A percentile compares a stretch with the other conserved stretches of the same genome.
Evolutionary conservation across 768 basidiomycete genomes (phyloP).

Genomic region (Leccinum sublutescens): DNA sequence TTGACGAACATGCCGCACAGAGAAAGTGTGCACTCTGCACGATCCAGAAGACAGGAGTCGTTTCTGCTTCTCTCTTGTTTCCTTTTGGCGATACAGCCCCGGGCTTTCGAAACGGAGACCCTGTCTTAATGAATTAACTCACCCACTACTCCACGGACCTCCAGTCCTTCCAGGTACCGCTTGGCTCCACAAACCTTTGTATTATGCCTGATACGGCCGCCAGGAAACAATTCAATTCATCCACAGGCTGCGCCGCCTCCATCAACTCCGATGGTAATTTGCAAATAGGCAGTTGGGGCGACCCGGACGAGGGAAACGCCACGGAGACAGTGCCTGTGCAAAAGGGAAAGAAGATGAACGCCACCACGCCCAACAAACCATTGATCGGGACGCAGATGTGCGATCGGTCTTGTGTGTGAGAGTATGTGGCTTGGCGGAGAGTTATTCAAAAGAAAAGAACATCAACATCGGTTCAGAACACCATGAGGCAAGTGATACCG

Average conservation of each 20-base stretch:
- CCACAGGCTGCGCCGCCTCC: conserved; percentile 19
- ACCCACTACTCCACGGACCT: conserved; percentile 22
- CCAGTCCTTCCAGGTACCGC: conserved; percentile 2
- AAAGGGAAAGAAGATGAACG: background rate
- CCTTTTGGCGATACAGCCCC: conserved; percentile 1
- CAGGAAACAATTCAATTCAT: conserved; percentile 5
- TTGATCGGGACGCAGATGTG: conserved; percentile 27
- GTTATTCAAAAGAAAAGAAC: conserved; percentile 5
- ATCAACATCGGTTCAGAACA: conserved; percentile 1
- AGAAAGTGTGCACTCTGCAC: background rate
- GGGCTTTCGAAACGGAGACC: conserved; percentile 16
- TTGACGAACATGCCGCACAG: conserved; percentile 22
- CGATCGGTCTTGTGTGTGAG: conserved; percentile 13
- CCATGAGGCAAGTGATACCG: conserved; percentile 20
- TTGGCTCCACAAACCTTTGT: conserved; percentile 19
- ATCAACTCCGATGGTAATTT: conserved; percentile 22
- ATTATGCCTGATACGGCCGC: conserved; percentile 5
- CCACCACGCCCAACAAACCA: conserved; percentile 21
- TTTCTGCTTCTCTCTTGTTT: background rate
- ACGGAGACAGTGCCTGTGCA: conserved; percentile 20
- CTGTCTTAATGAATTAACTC: conserved; percentile 12
- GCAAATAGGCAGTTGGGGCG: conserved; percentile 18
- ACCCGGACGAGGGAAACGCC: conserved; percentile 20
- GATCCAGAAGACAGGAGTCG: background rate
- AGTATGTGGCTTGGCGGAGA: background rate